Evolutionary conservation across 2,329 filamentous ascomycete species (phyloP).

Genomic region (Diaporthe velutina): DNA sequence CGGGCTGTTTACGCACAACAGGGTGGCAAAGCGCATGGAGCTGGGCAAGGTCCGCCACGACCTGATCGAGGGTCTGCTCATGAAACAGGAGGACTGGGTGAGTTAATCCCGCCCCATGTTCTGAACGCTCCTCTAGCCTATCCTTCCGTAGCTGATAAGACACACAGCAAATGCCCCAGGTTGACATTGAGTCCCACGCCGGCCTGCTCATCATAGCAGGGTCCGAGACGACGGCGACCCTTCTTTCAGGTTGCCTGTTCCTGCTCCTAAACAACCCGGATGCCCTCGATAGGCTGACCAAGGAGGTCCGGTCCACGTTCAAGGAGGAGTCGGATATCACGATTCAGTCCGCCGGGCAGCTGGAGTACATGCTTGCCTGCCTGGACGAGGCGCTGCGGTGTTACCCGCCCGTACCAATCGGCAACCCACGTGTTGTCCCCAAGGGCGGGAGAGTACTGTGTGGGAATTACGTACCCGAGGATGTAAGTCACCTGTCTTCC

Average conservation of each 20-base stretch:
- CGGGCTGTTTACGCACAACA: constrained; percentile 21
- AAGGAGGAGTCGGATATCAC: constrained; percentile 49
- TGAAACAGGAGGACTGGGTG: constrained; percentile 29
- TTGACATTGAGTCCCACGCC: background rate
- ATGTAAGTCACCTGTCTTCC: background rate
- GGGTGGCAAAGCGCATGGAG: constrained; percentile 34
- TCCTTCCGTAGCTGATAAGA: background rate
- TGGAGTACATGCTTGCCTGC: constrained; percentile 52
- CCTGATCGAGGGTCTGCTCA: constrained; percentile 32
- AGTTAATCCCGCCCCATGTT: background rate
- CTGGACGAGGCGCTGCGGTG: constrained; percentile 55
- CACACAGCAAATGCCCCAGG: background rate
- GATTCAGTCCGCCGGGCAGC: constrained; percentile 43
- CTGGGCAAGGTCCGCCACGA: constrained; percentile 35
- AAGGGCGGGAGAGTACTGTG: constrained; percentile 33
- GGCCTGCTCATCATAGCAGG: constrained; percentile 35
- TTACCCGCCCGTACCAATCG: constrained; percentile 47
- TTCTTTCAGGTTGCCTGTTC: constrained; percentile 36
- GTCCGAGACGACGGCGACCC: constrained; percentile 39
- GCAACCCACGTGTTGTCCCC: constrained; percentile 30
- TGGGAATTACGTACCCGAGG: constrained; percentile 34
- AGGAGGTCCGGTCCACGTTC: constrained; percentile 52
- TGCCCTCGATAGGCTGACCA: constrained; percentile 44
- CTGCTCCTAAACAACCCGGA: constrained; percentile 44
- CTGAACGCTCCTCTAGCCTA: too few species aligned